Percentiles rank a stretch among this genome's conserved stretches.
Evolutionary conservation across 1,139 yeast genomes (phyloP).

Genomic region (Lodderomyces parapsilosis): DNA sequence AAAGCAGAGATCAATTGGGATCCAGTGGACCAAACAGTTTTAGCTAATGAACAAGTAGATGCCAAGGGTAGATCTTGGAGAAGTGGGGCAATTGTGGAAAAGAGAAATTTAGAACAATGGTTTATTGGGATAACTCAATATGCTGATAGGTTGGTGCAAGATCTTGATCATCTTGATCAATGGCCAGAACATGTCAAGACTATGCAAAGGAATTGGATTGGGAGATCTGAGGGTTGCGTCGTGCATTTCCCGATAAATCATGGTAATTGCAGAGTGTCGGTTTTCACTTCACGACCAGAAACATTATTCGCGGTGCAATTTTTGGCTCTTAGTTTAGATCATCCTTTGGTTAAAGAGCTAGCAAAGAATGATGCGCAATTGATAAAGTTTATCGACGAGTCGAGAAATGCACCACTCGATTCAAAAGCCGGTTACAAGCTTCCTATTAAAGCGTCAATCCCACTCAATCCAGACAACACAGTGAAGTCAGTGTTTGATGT

Average conservation of each 20-base stretch:
- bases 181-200: constrained; percentile 91
- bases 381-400: constrained; percentile 40
- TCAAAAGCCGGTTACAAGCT: constrained; percentile 67
- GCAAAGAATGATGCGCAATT: constrained; percentile 41
- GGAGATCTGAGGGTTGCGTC: constrained; percentile 80
- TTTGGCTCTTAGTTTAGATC: constrained; percentile 72
- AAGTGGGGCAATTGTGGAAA: constrained; percentile 93
- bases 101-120: constrained; percentile 82
- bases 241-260: constrained; percentile 41
- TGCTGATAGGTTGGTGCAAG: constrained; percentile 65
- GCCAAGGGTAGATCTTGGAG: constrained; percentile 91
- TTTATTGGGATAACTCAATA: constrained; percentile 83
- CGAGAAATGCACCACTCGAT: constrained; percentile 38
- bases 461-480: constrained; percentile 43
- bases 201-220: constrained; percentile 96
- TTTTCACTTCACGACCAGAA: constrained; percentile 88
- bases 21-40: constrained; percentile 88
- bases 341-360: constrained; percentile 51
- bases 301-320: constrained; percentile 82
- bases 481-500: constrained; percentile 25
- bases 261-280: constrained; percentile 32
- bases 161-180: constrained; percentile 54
- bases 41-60: constrained; percentile 97
- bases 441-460: constrained; percentile 54
- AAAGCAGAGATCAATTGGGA: constrained; percentile 96